These are phyloP conservation scores for Sporobolomyces phaffii DNA, from an alignment of 768 basidiomycete genomes.

Conservation along the genomic window DNA sequence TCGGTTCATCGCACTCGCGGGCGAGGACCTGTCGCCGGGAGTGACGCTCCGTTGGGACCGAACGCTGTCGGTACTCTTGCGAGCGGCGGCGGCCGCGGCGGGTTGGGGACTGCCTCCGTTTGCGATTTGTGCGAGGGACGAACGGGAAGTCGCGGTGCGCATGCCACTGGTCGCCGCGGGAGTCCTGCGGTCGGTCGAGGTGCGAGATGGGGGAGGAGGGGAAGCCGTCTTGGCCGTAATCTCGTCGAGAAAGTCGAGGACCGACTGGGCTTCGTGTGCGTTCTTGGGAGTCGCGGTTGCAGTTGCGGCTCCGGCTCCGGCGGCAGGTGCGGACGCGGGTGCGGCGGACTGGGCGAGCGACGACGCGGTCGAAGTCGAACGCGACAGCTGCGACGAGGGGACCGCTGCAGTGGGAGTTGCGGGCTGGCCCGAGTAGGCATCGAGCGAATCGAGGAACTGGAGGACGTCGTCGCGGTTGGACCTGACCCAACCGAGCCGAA, in stretches of 20 bases:
- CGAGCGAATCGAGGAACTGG: constrained; percentile 88
- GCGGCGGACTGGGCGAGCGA: neutral
- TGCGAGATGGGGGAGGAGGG: constrained; percentile 5
- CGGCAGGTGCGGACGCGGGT: neutral
- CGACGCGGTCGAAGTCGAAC: constrained; percentile 12
- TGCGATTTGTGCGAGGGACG: neutral
- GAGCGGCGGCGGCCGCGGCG: neutral
- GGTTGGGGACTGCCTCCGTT: neutral
- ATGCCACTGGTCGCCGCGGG: neutral
- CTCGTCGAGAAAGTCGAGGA: constrained; percentile 44
- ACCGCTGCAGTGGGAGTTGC: constrained; percentile 19
- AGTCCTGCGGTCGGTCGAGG: constrained; percentile 9
- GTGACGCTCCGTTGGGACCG: neutral
- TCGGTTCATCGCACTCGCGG: no score
- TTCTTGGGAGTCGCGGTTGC: constrained; percentile 10
- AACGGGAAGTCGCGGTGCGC: neutral
- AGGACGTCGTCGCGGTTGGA: constrained; percentile 61
- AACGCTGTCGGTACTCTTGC: constrained; percentile 34
- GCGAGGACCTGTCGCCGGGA: no score
- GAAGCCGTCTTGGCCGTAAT: constrained; percentile 35
- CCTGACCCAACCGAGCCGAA: no score
- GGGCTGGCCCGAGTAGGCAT: constrained; percentile 55
- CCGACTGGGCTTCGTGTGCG: constrained; percentile 41
- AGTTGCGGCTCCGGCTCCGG: neutral
- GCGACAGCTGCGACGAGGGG: constrained; percentile 14